Conservation (phyloP, 2,329 filamentous ascomycete genomes). For the Penicillium sp. region DNA sequence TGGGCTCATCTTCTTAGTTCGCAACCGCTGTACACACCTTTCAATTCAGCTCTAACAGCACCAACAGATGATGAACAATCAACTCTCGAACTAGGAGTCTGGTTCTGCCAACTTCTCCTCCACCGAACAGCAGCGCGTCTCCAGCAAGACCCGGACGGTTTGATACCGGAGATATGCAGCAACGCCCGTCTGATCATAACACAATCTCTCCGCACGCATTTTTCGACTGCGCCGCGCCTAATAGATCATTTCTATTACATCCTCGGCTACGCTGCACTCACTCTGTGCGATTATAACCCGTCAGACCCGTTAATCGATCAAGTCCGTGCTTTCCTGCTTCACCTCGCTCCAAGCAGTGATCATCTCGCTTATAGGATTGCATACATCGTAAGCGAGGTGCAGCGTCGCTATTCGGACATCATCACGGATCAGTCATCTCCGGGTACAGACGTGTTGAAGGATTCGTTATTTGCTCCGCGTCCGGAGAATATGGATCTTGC, state of each 20-base stretch:
- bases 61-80: constrained; percentile 27
- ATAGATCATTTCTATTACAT: constrained; percentile 33
- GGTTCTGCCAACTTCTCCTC: constrained; percentile 35
- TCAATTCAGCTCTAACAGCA: constrained; percentile 2
- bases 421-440: constrained; percentile 19
- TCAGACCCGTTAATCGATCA: constrained; percentile 31
- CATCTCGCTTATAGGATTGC: constrained; percentile 33
- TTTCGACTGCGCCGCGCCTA: constrained; percentile 28
- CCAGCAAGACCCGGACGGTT: constrained; percentile 24
- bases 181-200: constrained; percentile 29
- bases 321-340: constrained; percentile 30
- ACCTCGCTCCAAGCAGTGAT: constrained; percentile 30
- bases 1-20: constrained; percentile 32
- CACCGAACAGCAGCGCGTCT: constrained; percentile 28
- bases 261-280: constrained; percentile 33
- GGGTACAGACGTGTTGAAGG: constrained; percentile 14
- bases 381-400: constrained; percentile 29
- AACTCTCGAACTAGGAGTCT: constrained; percentile 31
- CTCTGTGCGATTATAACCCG: constrained; percentile 32
- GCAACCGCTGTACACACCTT: background rate
- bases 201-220: constrained; percentile 27
- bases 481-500: constrained; percentile 22
- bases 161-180: constrained; percentile 26
- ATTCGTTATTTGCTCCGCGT: constrained; percentile 11
- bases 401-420: constrained; percentile 25